A percentile compares a stretch with the other conserved stretches of the same genome.
These are phyloP conservation scores for Aspergillus fijiensis DNA, from an alignment of 2,329 filamentous ascomycete genomes.

Conservation along the genomic window DNA sequence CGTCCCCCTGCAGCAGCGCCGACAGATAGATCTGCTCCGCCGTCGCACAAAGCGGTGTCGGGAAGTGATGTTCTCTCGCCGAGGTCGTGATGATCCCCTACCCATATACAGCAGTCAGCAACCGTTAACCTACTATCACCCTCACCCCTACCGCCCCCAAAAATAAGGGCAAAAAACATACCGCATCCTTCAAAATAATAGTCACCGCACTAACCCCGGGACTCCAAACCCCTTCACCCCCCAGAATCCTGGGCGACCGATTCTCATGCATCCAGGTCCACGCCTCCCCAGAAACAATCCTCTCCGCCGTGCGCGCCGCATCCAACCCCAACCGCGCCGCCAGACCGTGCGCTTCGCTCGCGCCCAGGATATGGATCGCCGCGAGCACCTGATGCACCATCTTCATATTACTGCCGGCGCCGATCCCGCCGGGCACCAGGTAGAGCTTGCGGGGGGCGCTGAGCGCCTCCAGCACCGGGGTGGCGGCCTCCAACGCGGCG, in stretches of 20 bases:
- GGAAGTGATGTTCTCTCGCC: constrained; percentile 58
- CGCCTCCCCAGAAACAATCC: constrained; percentile 50
- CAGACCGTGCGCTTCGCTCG: constrained; percentile 61
- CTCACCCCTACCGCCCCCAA: neutral
- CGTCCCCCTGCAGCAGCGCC: constrained; percentile 58
- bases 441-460: constrained; percentile 60
- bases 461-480: constrained; percentile 62
- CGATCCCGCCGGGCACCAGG: constrained; percentile 60
- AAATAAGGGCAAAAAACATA: constrained; percentile 20
- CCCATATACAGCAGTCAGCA: no score
- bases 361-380: constrained; percentile 61
- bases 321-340: constrained; percentile 58
- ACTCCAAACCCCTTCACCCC: constrained; percentile 45
- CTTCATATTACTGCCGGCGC: constrained; percentile 62
- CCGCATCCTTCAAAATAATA: constrained; percentile 61
- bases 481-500: constrained; percentile 57
- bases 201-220: constrained; percentile 59
- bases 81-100: constrained; percentile 66
- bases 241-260: constrained; percentile 56
- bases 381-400: constrained; percentile 65
- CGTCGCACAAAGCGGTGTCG: constrained; percentile 59
- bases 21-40: constrained; percentile 67
- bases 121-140: neutral
- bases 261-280: constrained; percentile 65
- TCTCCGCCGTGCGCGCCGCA: constrained; percentile 42